Percentiles rank a stretch among this genome's conserved stretches.
Evolutionary conservation across 176 grass and related monocot species (phyloP).

Genomic region (Rhynchospora breviuscula): DNA sequence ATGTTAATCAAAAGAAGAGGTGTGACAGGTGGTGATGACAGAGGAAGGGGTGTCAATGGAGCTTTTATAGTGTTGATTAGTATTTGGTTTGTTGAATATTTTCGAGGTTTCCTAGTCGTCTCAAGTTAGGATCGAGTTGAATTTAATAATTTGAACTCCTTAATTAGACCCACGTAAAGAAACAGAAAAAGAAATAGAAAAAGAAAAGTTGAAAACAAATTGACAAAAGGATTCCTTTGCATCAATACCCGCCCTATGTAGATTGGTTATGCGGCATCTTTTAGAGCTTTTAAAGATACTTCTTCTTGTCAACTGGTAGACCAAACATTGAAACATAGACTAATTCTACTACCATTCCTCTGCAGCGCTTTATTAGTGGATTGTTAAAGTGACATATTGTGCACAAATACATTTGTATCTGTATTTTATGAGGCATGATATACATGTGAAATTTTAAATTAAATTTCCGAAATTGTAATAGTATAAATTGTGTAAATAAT

Average conservation of each 20-base stretch:
- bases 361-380: neutral
- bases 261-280: neutral
- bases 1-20: neutral
- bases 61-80: constrained; percentile 27
- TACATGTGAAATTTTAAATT: neutral
- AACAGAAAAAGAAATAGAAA: neutral
- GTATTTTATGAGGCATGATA: neutral
- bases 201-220: neutral
- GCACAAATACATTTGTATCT: neutral
- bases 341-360: neutral
- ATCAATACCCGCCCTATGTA: neutral
- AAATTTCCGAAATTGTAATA: neutral
- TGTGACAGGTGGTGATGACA: constrained; percentile 9
- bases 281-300: constrained; percentile 13
- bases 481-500: neutral
- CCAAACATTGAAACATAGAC: neutral
- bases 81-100: neutral
- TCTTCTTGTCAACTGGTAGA: neutral
- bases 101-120: constrained; percentile 6
- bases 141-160: neutral
- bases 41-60: constrained; percentile 16
- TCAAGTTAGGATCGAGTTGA: constrained; percentile 1
- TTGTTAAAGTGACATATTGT: neutral
- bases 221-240: neutral
- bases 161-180: neutral